These are phyloP conservation scores for Penicillium sp. DNA, from an alignment of 2,329 filamentous ascomycete genomes.

Conservation along the genomic window DNA sequence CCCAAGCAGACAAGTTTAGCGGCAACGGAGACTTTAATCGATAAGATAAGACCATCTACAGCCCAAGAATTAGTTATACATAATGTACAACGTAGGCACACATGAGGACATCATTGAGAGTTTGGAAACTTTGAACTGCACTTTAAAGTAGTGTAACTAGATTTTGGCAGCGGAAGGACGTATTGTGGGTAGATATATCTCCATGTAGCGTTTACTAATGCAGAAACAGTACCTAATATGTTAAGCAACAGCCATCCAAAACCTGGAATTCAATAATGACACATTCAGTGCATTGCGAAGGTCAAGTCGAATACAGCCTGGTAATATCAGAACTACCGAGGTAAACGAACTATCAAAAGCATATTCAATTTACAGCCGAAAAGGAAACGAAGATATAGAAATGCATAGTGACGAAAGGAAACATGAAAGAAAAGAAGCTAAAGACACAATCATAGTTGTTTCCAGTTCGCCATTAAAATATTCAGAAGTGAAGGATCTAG, in stretches of 20 bases:
- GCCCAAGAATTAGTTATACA: too few relatives aligned
- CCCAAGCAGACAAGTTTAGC: not conserved
- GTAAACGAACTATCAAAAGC: not conserved
- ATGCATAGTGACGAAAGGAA: not conserved
- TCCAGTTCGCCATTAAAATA: conserved; percentile 3
- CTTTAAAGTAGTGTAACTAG: too few relatives aligned
- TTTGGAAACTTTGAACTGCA: too few relatives aligned
- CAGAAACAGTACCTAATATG: too few relatives aligned
- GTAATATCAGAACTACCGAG: not conserved
- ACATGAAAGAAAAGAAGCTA: not conserved
- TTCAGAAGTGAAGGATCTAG: conserved; percentile 6
- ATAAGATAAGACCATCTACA: too few relatives aligned
- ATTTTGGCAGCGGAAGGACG: too few relatives aligned
- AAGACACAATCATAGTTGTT: not conserved
- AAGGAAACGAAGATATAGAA: not conserved
- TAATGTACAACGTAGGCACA: too few relatives aligned
- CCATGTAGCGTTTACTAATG: too few relatives aligned
- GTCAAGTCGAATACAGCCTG: not conserved
- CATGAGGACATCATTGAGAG: too few relatives aligned
- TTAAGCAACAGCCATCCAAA: too few relatives aligned
- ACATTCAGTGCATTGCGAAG: not conserved
- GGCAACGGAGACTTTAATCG: not conserved
- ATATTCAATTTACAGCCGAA: conserved; percentile 4
- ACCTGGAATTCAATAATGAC: not conserved
- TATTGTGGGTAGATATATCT: too few relatives aligned